Base-by-base conservation (phyloP, 2,329 filamentous ascomycete genomes). In the Calonectria fujianensis region DNA sequence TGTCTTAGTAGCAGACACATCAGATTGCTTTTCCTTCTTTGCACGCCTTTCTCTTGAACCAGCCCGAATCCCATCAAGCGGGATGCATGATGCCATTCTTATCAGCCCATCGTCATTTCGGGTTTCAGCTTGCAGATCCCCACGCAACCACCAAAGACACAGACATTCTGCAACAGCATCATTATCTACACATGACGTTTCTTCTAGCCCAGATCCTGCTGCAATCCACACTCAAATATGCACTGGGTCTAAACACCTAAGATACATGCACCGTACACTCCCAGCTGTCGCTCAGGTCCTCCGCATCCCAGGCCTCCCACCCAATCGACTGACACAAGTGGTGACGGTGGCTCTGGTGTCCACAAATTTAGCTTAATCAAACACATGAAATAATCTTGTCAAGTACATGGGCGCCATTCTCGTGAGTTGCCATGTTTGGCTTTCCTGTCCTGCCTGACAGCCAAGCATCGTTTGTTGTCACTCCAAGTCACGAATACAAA, bases 171-270 rank as follows among this genome's bases (percentile, higher is more conserved):
- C 57, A 63, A 20, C 35, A 63, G 10, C 57, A 63, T 27, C 27
- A 29, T 61, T 61, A 29, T 63, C 35, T 41, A 63, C 37, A 41
- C 31, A 41, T 63, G 57, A 3, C 20, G 20, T 54, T 35, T 52
- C 6, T 20, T 41, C 41, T 45, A 57, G n/a, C 24, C 41, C n/a
- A 65, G 24, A 63, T 31, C 29, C 54, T 72, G 54, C 57, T 27
- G 27, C 54, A 45, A 27, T 27, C 32, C 39, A 27, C 39, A 29
- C 32, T 70, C 37, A 39, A 59, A 63, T 50, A 54, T 74, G 68
- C n/a, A 16, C 39, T 39, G 13, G 24, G 37, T 59, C 37, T 32
- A 63, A 16, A 20, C 10, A 37, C n/a, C 11, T 24, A 14, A 14
- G 24, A 18, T 27, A 32, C 41, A 39, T 68, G 29, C 24, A 64